Base-by-base conservation (phyloP, 164 flowering plant genomes). In the Dillenia turbinata region DNA sequence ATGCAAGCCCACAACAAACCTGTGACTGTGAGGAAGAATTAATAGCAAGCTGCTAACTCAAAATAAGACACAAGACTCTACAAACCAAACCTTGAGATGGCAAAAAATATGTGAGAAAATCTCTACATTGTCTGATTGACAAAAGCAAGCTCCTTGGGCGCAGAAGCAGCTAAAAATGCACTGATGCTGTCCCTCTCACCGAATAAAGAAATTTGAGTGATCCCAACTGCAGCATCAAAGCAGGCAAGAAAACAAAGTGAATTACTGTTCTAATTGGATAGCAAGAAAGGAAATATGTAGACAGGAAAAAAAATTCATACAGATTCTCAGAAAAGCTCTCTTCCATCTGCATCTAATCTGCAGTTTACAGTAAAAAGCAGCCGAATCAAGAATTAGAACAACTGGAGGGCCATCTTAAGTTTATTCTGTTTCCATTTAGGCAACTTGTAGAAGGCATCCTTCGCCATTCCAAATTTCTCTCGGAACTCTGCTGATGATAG, bases 341-440 rank as follows among this genome's bases (percentile, higher is more conserved):
- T 49, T 69, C 72, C 67, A 73, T 72, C 76, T 55, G 80, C 75
- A 71, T 60, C 52, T 62, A 45, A 50, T 52, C 61, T 56, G 68
- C 67, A 69, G 76, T 59, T 68, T 68, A 60, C 67, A 56, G 57
- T 66, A 63, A 65, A 13, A 52, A 49, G 47, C 52, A 13, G 62
- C 22, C 15, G 47, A 10, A 8, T 50, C 47, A 19, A 65, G 65
- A 63, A 65, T 84, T 73, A 94, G 77, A 94, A 94, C 69, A 94
- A 73, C 8, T 88, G 87, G 70, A 94, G 85, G 26, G 96, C 87
- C 92, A 88, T 88, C 77, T 94, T 94, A 49, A 85, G 83, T 85
- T 94, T 91, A 72, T 94, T 91, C 79, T 94, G 99, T 73, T 86
- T 94, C 99, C 99, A 94, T 66, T 94, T 94, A 5, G 99, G 96